Evolutionary conservation across 257 asterid genomes (phyloP).

Genomic region (Jasminum sambac): DNA sequence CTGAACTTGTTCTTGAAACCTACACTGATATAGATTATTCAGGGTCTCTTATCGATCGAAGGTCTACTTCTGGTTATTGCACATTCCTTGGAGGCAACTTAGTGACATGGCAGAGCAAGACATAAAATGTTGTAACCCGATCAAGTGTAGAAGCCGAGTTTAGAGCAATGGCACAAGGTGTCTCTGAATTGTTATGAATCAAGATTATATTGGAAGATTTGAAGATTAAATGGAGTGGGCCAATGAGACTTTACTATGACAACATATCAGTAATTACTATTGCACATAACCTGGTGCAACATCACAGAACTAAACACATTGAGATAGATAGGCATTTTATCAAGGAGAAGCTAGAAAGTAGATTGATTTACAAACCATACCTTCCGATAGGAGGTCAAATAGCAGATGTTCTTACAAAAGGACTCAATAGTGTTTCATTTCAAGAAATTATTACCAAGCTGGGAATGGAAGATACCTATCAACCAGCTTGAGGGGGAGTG

Average conservation of each 20-base stretch:
- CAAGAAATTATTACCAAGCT: background rate
- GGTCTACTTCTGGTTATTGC: background rate
- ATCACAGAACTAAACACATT: background rate
- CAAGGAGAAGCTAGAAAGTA: background rate
- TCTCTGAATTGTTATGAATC: background rate
- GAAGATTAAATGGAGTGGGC: too few relatives aligned
- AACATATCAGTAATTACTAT: conserved; percentile 3
- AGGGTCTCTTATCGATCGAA: background rate
- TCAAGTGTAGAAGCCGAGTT: conserved; percentile 8
- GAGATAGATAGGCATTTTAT: background rate
- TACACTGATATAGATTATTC: background rate
- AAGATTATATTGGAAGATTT: background rate
- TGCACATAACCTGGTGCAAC: conserved; percentile 4
- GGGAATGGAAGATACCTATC: background rate
- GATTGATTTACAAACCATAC: too few relatives aligned
- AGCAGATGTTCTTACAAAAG: too few relatives aligned
- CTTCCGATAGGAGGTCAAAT: too few relatives aligned
- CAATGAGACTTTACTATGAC: too few relatives aligned
- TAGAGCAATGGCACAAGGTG: conserved; percentile 3
- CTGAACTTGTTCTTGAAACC: too few relatives aligned
- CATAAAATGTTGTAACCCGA: too few relatives aligned
- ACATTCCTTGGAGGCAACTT: too few relatives aligned
- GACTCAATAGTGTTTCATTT: background rate
- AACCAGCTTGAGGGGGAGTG: conserved; percentile 5
- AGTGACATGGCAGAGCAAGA: too few relatives aligned